Conservation (phyloP, 2,329 filamentous ascomycete genomes). For the Drechslerella dactyloides region DNA sequence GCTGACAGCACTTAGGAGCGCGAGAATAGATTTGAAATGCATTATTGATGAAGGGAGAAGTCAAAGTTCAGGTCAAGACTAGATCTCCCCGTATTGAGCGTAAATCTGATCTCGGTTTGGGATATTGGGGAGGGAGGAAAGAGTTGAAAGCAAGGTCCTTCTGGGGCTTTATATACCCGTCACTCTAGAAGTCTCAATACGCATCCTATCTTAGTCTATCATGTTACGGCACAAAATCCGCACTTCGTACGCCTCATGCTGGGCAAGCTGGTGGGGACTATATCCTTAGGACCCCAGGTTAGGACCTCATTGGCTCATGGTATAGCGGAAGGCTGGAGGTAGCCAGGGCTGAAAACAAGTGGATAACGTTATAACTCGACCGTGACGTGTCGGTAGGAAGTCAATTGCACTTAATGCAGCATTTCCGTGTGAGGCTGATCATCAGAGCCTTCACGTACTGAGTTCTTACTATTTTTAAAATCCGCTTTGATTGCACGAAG, state of each 20-base stretch:
- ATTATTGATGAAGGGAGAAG: no score
- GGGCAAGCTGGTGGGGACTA: not conserved
- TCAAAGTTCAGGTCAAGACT: no score
- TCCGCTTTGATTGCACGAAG: no score
- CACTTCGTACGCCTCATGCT: not conserved
- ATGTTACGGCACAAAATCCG: not conserved
- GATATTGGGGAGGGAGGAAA: not conserved
- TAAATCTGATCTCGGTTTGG: not conserved
- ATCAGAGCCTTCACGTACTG: not conserved
- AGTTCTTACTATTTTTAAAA: not conserved
- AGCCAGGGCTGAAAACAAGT: not conserved
- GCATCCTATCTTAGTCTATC: not conserved
- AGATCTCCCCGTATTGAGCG: no score
- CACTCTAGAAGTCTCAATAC: not conserved
- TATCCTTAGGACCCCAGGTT: not conserved
- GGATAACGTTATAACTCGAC: slow-evolving; percentile 1
- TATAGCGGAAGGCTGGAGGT: not conserved
- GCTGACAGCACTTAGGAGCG: no score
- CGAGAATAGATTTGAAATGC: no score
- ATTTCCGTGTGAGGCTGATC: slow-evolving; percentile 1
- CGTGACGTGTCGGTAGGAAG: not conserved
- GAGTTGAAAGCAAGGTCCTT: not conserved
- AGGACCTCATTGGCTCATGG: not conserved
- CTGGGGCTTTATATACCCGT: not conserved
- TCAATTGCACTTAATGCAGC: not conserved